A percentile compares a stretch with the other conserved stretches of the same genome.
Conservation (phyloP, 169 alveolate genomes). For the Fabrea salina region DNA sequence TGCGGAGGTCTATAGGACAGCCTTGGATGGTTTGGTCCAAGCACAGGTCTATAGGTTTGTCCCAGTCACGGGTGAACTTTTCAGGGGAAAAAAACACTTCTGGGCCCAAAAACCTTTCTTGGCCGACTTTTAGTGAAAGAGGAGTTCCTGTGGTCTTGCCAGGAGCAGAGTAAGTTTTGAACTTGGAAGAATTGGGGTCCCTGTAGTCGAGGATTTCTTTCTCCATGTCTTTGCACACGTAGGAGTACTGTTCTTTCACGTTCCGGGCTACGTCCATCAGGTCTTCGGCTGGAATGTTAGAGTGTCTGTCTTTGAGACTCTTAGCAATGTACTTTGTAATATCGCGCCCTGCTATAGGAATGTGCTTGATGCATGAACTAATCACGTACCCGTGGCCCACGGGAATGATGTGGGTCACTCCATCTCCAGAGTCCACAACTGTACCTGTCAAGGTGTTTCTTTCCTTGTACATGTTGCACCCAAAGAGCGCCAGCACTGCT, state of each 20-base stretch:
- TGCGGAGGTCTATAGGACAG: constrained; percentile 83
- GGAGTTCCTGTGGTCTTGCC: constrained; percentile 85
- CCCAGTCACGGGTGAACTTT: constrained; percentile 72
- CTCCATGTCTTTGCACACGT: constrained; percentile 35
- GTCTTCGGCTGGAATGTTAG: constrained; percentile 79
- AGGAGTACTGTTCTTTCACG: constrained; percentile 79
- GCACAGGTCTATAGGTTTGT: constrained; percentile 70
- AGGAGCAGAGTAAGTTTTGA: constrained; percentile 81
- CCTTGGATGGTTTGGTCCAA: constrained; percentile 78
- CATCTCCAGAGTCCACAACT: constrained; percentile 94
- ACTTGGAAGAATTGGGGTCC: constrained; percentile 48
- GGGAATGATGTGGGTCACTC: constrained; percentile 91
- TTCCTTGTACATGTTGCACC: constrained; percentile 65
- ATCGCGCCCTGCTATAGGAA: constrained; percentile 91
- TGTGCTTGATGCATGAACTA: constrained; percentile 84
- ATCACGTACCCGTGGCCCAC: constrained; percentile 87
- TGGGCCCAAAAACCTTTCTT: constrained; percentile 84
- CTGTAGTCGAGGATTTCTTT: constrained; percentile 44
- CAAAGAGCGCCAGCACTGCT: constrained; percentile 89
- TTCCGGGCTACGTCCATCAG: constrained; percentile 73
- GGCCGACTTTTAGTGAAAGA: constrained; percentile 85
- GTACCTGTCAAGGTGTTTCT: constrained; percentile 86
- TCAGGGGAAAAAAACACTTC: constrained; percentile 84
- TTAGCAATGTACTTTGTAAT: constrained; percentile 52
- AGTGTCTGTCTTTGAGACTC: constrained; percentile 72